Conservation (phyloP, 805 yeast species). For the Vanderwaltozyma polyspora region DNA sequence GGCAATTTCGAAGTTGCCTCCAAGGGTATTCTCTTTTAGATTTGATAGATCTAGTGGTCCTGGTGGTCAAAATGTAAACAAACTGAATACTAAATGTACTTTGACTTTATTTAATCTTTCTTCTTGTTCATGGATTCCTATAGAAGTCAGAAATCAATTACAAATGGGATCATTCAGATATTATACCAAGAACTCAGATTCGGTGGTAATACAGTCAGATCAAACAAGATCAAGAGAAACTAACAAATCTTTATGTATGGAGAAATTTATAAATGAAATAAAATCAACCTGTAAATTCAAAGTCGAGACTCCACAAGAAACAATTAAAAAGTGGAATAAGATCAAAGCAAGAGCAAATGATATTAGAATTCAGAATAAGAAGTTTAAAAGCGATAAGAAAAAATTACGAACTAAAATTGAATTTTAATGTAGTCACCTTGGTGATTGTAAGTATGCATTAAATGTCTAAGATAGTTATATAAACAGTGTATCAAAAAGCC, state of each 20-base stretch:
- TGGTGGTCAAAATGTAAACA: slow-evolving; percentile 83
- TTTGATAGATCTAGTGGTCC: slow-evolving; percentile 61
- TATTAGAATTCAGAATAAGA: slow-evolving; percentile 29
- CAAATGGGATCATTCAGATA: slow-evolving; percentile 35
- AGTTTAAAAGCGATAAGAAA: slow-evolving; percentile 30
- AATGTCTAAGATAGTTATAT: too few relatives aligned
- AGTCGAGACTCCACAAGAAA: slow-evolving; percentile 35
- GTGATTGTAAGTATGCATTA: slow-evolving; percentile 1
- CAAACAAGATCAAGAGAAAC: slow-evolving; percentile 43
- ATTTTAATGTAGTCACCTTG: neutral
- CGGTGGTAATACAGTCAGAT: slow-evolving; percentile 52
- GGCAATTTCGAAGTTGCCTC: slow-evolving; percentile 28
- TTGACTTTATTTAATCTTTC: slow-evolving; percentile 39
- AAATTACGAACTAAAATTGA: slow-evolving; percentile 20
- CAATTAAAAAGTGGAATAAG: slow-evolving; percentile 41
- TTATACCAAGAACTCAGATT: slow-evolving; percentile 41
- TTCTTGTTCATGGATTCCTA: slow-evolving; percentile 49
- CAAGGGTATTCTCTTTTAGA: slow-evolving; percentile 10
- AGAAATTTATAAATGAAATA: slow-evolving; percentile 46
- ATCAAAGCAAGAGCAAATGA: slow-evolving; percentile 27
- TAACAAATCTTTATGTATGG: slow-evolving; percentile 48
- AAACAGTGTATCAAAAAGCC: neutral
- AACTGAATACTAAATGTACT: slow-evolving; percentile 51
- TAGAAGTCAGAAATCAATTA: slow-evolving; percentile 35
- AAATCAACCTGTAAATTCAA: slow-evolving; percentile 36